Evolutionary conservation across 331 rosid species (phyloP), one percentile per base, ranked within the genome.

Genomic region (Prunus yedoensis): DNA sequence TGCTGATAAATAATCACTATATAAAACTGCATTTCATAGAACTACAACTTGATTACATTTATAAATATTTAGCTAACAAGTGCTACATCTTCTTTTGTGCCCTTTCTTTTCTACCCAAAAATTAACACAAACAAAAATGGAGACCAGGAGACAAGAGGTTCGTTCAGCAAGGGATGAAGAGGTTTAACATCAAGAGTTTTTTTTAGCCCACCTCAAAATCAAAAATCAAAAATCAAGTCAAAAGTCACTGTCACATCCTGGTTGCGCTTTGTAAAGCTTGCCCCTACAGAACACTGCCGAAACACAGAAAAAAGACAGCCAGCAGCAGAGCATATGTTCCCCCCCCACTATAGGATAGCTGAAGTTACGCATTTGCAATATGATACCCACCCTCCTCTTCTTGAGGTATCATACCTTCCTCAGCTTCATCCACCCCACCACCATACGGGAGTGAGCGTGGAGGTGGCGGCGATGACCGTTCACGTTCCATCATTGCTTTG

Each of bases 321-420:
- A 21, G 5, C 38, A 13, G 25, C 35, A 49, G 5, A 46, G 73
- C 43, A 60, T 17, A 28, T 14, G 5, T 49, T 15, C 7, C n/a
- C 38, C n/a, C 21, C 21, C 21, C 25, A 1, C 20, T 7, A 60
- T 1, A 38, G 43, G 32, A 57, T 1, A 28, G 23, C 28, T 57
- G 63, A 21, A 57, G 13, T 57, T 57, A 57, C 4, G 17, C 53
- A 11, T 11, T 49, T 49, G 43, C 43, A 38, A 49, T 11, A 35
- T 35, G 38, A 35, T 35, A 35, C 38, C 16, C 53, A 49, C 49
- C 74, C 54, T 27, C 66, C 51, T 84, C 70, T 63, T 83, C 66
- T 63, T 83, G 87, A 21, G 73, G 86, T 27, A 88, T 88, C 91
- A 89, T 80, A 47, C 96, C 96, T 85, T 90, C 93, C 79, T 93